phyloP scores from a whole-genome alignment of 257 asterid species.

The Eucommia ulmoides region DNA sequence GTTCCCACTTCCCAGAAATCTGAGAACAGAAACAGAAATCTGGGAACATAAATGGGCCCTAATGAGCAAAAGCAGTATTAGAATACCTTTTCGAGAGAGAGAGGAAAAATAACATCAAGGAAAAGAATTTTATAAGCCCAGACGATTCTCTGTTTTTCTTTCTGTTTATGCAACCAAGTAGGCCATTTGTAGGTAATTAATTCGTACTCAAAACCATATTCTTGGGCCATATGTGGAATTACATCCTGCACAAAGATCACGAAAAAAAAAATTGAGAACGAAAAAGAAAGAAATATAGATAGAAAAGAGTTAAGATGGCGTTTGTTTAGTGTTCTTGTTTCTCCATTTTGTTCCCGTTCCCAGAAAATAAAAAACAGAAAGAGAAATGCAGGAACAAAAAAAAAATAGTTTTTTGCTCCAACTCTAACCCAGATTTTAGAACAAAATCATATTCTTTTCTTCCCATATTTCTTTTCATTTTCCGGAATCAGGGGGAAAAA shows the following conservation, averaged over 20 bases:
- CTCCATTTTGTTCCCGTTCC: no score
- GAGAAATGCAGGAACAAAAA: no score
- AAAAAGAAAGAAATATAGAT: no score
- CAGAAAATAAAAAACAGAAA: no score
- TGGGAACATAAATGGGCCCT: not conserved
- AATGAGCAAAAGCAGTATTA: no score
- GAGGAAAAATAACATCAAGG: slow-evolving; percentile 98
- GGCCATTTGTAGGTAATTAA: slow-evolving; percentile 98
- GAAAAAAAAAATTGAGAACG: no score
- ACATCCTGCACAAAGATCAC: slow-evolving; percentile 67
- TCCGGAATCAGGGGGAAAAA: not conserved
- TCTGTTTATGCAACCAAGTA: slow-evolving; percentile 94
- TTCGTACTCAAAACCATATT: slow-evolving; percentile 89
- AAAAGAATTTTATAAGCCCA: slow-evolving; percentile 96
- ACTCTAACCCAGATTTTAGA: not conserved
- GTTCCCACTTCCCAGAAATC: no score
- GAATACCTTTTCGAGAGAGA: slow-evolving; percentile 82
- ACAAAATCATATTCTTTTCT: no score
- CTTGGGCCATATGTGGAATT: slow-evolving; percentile 88
- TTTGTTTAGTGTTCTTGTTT: no score
- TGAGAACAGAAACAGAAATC: no score
- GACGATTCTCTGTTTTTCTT: slow-evolving; percentile 90
- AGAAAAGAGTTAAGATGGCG: no score
- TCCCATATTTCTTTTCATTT: not conserved
- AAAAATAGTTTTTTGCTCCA: no score